Base-by-base conservation (phyloP, 2,329 filamentous ascomycete genomes). In the Macrophomina pseudophaseolina region DNA sequence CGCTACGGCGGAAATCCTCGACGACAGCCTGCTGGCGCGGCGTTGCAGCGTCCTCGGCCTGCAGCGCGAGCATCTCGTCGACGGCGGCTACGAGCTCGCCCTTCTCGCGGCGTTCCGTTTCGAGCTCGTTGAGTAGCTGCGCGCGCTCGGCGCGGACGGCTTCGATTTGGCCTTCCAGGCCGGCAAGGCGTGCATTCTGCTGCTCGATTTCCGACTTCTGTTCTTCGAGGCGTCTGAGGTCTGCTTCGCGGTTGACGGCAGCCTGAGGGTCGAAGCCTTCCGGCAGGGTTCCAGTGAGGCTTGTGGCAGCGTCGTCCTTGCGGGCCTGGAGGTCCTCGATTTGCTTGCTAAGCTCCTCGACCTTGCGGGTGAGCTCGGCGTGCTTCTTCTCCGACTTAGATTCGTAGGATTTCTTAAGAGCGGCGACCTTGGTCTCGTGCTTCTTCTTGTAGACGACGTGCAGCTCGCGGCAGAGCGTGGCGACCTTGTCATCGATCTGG, bases 401-500 rank as follows among this genome's bases (percentile, higher is more conserved):
- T 78, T 97, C 93, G 80, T 98, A 90, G 74, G 85, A 87, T 72
- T 89, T 88, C 76, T 90, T 98, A 70, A 99, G 84, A 4, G 94
- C 94, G 0, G 92, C 87, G 52, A 98, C 94, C 82, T 99, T 99
- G 69, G 90, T 92, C 82, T 98, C 94, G 77, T 99, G 95, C 81
- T 99, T 99, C 75, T 91, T 89, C 82, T 97, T 98, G 86, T 99
- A 99, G 11, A 97, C 85, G 0, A 90, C 86, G 76, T 99, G 95
- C 48, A 99, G 85, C 75, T 99, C 95, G 35, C 93, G 87, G n/a
- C 80, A 81, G 11, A 84, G 79, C 18, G 81, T 80, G 54, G 94
- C 94, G 48, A 98, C 93, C 71, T 94, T 93, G 79, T 97, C 93
- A 28, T 97, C 94, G 59, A 97, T 91, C 70, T 97, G 93, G 46